phyloP scores from a whole-genome alignment of 345 rosid species.

The Jatropha curcas region DNA sequence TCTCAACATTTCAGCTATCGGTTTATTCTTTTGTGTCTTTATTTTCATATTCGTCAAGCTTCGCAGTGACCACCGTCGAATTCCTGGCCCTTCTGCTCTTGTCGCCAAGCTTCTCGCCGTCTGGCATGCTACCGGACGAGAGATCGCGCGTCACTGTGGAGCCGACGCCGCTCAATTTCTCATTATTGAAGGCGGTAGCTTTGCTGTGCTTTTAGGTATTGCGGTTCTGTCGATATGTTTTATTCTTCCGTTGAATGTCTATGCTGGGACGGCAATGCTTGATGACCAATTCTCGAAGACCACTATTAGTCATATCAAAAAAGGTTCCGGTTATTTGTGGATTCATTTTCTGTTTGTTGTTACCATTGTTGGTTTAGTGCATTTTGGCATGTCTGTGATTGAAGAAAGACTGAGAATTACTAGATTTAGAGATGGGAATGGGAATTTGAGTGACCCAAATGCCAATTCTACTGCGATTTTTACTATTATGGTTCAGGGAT shows the following conservation, averaged over 20 bases:
- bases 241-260: conserved; percentile 77
- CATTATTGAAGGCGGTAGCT: conserved; percentile 90
- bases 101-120: conserved; percentile 81
- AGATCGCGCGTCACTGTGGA: conserved; percentile 90
- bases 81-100: conserved; percentile 77
- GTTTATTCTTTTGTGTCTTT: conserved; percentile 75
- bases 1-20: conserved; percentile 79
- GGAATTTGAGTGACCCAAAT: conserved; percentile 68
- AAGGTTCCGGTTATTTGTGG: conserved; percentile 84
- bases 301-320: conserved; percentile 73
- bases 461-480: conserved; percentile 76
- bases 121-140: conserved; percentile 90
- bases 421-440: conserved; percentile 93
- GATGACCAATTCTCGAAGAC: conserved; percentile 86
- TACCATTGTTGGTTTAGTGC: conserved; percentile 55
- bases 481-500: conserved; percentile 84
- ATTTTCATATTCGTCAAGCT: conserved; percentile 91
- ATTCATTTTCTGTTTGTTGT: conserved; percentile 76
- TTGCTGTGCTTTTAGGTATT: conserved; percentile 49
- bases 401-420: conserved; percentile 73
- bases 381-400: conserved; percentile 68
- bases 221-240: conserved; percentile 59
- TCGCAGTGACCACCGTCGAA: conserved; percentile 88
- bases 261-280: conserved; percentile 70
- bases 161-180: conserved; percentile 96